Conservation (phyloP, 1,284 basidiomycete species). For the Erythrobasidium hasegawianum region DNA sequence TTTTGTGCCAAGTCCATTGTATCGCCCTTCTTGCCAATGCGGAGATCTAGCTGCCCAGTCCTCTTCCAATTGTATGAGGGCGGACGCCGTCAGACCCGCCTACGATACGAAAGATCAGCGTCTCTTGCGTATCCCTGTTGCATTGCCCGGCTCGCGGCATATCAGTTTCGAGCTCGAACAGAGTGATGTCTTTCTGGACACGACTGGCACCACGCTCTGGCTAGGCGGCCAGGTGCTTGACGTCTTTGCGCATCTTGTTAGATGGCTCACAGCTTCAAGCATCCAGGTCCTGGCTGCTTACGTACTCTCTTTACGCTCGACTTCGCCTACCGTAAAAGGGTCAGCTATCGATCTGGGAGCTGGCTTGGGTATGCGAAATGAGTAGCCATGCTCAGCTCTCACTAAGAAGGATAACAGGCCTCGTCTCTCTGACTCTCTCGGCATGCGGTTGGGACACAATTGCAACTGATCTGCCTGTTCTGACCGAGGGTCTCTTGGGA, state of each 20-base stretch:
- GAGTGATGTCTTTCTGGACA: slow-evolving; percentile 56
- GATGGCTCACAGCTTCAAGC: no score
- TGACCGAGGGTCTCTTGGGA: slow-evolving; percentile 64
- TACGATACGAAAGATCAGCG: slow-evolving; percentile 42
- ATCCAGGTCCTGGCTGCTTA: slow-evolving; percentile 42
- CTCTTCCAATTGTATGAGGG: no score
- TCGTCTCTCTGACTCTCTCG: slow-evolving; percentile 58
- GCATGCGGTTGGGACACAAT: slow-evolving; percentile 70
- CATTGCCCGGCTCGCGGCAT: slow-evolving; percentile 45
- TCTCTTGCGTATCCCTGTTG: slow-evolving; percentile 54
- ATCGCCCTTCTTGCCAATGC: no score
- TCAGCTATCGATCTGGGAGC: slow-evolving; percentile 70
- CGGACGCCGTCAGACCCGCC: slow-evolving; percentile 21
- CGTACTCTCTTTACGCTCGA: slow-evolving; percentile 34
- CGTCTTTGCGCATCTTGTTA: no score
- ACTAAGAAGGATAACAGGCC: slow-evolving; percentile 36
- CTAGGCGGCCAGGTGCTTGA: slow-evolving; percentile 68
- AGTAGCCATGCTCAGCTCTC: not conserved
- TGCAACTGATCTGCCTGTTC: slow-evolving; percentile 70
- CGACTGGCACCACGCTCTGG: slow-evolving; percentile 85
- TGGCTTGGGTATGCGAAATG: slow-evolving; percentile 60
- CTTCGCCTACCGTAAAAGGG: slow-evolving; percentile 38
- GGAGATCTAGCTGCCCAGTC: no score
- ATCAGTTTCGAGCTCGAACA: slow-evolving; percentile 49
- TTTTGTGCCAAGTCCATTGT: no score